Evolutionary conservation across 257 asterid genomes (phyloP), one percentile per base, ranked within the genome.

Genomic region (Datura wrightii): DNA sequence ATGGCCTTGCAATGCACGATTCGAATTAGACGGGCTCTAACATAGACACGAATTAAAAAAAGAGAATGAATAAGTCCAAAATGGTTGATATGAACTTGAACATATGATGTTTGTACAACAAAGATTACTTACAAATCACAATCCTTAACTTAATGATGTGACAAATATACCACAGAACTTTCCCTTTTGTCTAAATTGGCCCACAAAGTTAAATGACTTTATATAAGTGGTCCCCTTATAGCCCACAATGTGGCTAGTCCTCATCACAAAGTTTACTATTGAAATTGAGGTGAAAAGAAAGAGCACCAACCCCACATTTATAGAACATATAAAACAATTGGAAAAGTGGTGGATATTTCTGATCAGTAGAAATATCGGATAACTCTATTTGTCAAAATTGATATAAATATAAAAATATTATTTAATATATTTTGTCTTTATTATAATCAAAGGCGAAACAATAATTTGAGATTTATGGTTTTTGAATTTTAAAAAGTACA

Each of bases 211-310:
- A 31, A 24, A 86, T 74, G 85, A 74, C 36, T 84, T 84, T 52
- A 34, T 24, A 86, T 86, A 76, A 74, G 79, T 84, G 89, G 85
- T 72, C 86, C 82, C 86, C 82, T 83, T 65, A 18, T 46, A 7
- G 19, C 65, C 42, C 36, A 10, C 53, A 48, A 13, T 39, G 36
- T 42, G 79, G 79, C 46, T 19, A 69, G 79, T n/a, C 82, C 46
- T 69, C 81, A 31, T 63, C 63, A 39, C 2, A 46, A 16, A 42
- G 14, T 19, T 46, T 58, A 15, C 80, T 10, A 10, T 69, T 53
- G 63, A 19, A 56, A 13, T 53, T 59, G 71, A 50, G 84, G 44
- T 79, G 56, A 19, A 60, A 79, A 19, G 55, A 4, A 14, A 16
- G 8, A 37, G 48, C 56, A 56, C 14, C 46, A 36, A 31, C 19